A percentile compares a stretch with the other conserved stretches of the same genome.
Evolutionary conservation across 768 basidiomycete genomes (phyloP).

Genomic region (Mycena leptocephala): DNA sequence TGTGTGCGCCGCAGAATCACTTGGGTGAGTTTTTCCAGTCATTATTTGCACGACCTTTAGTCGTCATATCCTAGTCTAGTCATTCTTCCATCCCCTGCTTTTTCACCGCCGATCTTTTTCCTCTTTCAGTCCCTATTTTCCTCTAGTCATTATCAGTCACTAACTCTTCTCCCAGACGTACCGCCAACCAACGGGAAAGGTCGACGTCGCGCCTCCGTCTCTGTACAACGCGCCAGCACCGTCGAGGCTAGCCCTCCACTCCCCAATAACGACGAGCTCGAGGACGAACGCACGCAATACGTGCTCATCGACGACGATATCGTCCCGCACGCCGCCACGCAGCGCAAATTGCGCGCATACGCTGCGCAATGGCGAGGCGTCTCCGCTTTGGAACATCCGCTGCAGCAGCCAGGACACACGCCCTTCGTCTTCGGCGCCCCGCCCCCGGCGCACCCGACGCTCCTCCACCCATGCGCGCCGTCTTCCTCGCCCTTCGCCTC

Average conservation of each 20-base stretch:
- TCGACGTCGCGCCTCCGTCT: constrained; percentile 45
- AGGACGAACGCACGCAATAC: constrained; percentile 65
- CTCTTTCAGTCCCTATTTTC: no score
- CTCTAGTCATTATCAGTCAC: no score
- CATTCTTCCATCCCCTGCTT: no score
- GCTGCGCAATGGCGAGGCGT: constrained; percentile 79
- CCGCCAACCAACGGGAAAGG: neutral
- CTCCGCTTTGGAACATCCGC: constrained; percentile 60
- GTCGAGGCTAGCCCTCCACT: no score
- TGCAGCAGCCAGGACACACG: constrained; percentile 14
- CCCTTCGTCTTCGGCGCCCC: constrained; percentile 29
- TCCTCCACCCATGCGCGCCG: neutral
- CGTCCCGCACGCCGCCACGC: constrained; percentile 58
- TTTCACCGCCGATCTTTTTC: no score
- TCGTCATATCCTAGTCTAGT: no score
- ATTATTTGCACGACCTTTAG: no score
- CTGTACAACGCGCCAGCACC: constrained; percentile 38
- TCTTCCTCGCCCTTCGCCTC: neutral
- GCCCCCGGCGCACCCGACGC: constrained; percentile 45
- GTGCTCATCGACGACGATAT: constrained; percentile 64
- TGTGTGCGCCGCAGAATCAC: no score
- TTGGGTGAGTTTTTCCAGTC: no score
- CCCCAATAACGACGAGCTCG: constrained; percentile 42
- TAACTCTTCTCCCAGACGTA: constrained; percentile 36
- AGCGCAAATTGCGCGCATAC: constrained; percentile 68